These are phyloP conservation scores for Elaeagnus macrophylla DNA, from an alignment of 306 rosid species.

Conservation along the genomic window DNA sequence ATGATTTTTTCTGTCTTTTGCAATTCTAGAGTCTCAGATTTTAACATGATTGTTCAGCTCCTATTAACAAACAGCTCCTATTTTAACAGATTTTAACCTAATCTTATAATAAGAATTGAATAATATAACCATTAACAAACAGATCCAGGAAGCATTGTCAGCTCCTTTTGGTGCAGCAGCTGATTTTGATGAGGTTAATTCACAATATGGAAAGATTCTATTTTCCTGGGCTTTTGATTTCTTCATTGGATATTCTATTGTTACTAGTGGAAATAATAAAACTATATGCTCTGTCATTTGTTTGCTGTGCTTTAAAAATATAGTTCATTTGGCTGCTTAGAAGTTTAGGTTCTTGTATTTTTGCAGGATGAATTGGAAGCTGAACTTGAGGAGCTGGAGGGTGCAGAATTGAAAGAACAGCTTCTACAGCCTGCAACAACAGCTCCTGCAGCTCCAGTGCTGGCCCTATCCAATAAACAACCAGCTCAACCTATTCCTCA, in stretches of 20 bases:
- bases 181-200: constrained; percentile 86
- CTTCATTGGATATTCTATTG: not conserved
- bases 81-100: no score
- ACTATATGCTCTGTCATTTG: not conserved
- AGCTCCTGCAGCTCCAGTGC: constrained; percentile 82
- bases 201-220: not conserved
- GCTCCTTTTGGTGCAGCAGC: constrained; percentile 79
- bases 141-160: constrained; percentile 92
- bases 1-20: constrained; percentile 1
- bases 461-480: constrained; percentile 65
- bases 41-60: no score
- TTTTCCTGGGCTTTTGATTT: no score
- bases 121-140: no score
- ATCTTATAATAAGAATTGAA: no score
- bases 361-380: constrained; percentile 94
- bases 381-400: constrained; percentile 92
- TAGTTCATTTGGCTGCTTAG: constrained; percentile 2
- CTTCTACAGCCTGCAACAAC: constrained; percentile 94
- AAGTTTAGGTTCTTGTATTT: constrained; percentile 13
- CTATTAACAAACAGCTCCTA: no score
- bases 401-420: constrained; percentile 95
- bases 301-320: constrained; percentile 5
- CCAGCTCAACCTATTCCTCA: constrained; percentile 67
- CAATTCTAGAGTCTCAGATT: no score
- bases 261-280: not conserved